Evolutionary conservation across 441 rosid species (phyloP).

Genomic region (Arabidopsis lyrata): DNA sequence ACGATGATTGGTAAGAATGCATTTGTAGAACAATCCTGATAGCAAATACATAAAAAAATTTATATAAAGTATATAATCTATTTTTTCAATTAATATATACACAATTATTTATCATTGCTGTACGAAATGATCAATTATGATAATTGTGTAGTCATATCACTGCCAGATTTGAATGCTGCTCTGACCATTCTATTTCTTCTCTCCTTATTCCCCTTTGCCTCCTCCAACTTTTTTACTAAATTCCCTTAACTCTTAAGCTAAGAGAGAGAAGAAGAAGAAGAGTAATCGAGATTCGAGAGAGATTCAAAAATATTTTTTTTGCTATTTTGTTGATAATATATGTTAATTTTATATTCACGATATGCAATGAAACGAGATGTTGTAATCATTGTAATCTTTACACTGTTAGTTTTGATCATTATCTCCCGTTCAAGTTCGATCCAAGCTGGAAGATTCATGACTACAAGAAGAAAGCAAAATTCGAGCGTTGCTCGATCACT

Average conservation of each 20-base stretch:
- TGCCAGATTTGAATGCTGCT: slow-evolving; percentile 30
- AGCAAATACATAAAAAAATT: no score
- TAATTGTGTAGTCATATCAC: slow-evolving; percentile 40
- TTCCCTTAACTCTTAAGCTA: not conserved
- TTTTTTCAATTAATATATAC: not conserved
- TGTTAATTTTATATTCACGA: slow-evolving; percentile 14
- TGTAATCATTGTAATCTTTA: slow-evolving; percentile 23
- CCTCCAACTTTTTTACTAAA: slow-evolving; percentile 25
- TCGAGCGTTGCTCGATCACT: slow-evolving; percentile 23
- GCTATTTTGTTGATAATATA: not conserved
- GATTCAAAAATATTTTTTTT: not conserved
- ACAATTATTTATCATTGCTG: slow-evolving; percentile 9
- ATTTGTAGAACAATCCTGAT: not conserved
- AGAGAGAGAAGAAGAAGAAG: not conserved
- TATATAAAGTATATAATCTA: not conserved
- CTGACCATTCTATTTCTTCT: slow-evolving; percentile 20
- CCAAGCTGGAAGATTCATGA: slow-evolving; percentile 26
- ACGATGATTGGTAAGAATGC: no score
- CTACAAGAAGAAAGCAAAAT: not conserved
- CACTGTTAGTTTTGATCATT: slow-evolving; percentile 25
- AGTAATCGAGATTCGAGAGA: not conserved
- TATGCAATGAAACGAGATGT: slow-evolving; percentile 41
- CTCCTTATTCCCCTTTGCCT: slow-evolving; percentile 9
- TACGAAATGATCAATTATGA: slow-evolving; percentile 23
- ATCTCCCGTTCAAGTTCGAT: slow-evolving; percentile 33